Percentiles rank a stretch among this genome's conserved stretches.
Evolutionary conservation across 495 filamentous ascomycete species (phyloP).

Genomic region (Aspergillus kassunensis): DNA sequence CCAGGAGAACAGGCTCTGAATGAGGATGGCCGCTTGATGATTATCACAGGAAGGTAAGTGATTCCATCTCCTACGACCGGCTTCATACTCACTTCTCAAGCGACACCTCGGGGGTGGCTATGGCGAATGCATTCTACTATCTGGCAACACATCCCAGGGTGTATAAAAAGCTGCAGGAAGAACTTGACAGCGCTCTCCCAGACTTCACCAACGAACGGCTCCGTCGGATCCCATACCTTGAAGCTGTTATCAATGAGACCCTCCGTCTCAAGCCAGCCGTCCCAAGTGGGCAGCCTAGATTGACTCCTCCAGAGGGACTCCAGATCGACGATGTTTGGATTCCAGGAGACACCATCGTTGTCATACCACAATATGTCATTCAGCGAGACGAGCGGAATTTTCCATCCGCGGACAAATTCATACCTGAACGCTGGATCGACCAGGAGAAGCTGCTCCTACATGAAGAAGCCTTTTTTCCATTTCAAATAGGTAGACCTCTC

Average conservation of each 20-base stretch:
- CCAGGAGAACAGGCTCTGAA: constrained; percentile 15
- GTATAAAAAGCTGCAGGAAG: constrained; percentile 20
- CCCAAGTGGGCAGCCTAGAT: constrained; percentile 34
- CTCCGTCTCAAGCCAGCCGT: constrained; percentile 49
- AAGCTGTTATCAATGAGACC: constrained; percentile 51
- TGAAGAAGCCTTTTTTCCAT: constrained; percentile 50
- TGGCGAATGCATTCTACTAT: constrained; percentile 36
- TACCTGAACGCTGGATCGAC: constrained; percentile 53
- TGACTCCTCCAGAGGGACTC: constrained; percentile 25
- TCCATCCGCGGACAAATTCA: constrained; percentile 34
- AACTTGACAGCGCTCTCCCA: constrained; percentile 15
- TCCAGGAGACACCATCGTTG: constrained; percentile 24
- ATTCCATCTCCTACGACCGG: neutral
- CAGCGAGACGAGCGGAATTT: constrained; percentile 34
- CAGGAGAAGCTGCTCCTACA: constrained; percentile 16
- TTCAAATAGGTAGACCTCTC: constrained; percentile 33
- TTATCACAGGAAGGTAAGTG: constrained; percentile 29
- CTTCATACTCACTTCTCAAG: neutral
- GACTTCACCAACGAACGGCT: neutral
- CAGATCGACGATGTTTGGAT: constrained; percentile 24
- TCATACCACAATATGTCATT: constrained; percentile 32
- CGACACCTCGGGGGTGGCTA: constrained; percentile 30
- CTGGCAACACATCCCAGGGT: constrained; percentile 28
- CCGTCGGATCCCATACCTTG: constrained; percentile 36
- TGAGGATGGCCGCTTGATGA: constrained; percentile 22